Evolutionary conservation across 1,284 basidiomycete species (phyloP).

Genomic region (Limonomyces culmigenus): DNA sequence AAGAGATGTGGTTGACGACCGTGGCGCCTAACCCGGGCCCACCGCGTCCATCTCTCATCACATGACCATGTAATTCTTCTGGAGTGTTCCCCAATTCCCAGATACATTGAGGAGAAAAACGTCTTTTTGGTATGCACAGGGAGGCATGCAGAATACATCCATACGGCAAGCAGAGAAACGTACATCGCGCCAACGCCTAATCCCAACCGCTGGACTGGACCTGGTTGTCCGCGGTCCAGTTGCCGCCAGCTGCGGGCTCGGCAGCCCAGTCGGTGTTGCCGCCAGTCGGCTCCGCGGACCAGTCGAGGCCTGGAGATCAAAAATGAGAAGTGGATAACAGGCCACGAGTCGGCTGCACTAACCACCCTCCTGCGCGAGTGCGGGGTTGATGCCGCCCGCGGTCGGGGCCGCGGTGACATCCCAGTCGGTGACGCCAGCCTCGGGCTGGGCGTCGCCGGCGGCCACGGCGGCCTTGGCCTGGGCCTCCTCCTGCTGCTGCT

Average conservation of each 20-base stretch:
- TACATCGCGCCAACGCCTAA: too few relatives aligned
- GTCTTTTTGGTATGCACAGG: too few relatives aligned
- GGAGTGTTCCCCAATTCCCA: too few relatives aligned
- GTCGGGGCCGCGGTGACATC: constrained; percentile 55
- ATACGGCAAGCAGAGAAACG: constrained; percentile 9
- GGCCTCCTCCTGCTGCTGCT: constrained; percentile 86
- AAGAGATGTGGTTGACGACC: too few relatives aligned
- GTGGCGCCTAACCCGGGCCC: too few relatives aligned
- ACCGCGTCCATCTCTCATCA: too few relatives aligned
- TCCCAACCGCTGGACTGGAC: constrained; percentile 36
- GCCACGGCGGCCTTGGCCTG: constrained; percentile 60
- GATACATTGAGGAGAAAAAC: too few relatives aligned
- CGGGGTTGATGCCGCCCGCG: constrained; percentile 61
- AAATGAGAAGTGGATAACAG: constrained; percentile 4
- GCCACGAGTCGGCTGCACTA: constrained; percentile 11
- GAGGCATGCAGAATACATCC: too few relatives aligned
- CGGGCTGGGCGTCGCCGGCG: constrained; percentile 37
- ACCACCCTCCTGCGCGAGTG: constrained; percentile 54
- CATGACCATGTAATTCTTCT: too few relatives aligned
- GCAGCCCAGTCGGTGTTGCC: constrained; percentile 72
- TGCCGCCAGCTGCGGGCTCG: constrained; percentile 39
- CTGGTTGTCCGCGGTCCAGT: constrained; percentile 43
- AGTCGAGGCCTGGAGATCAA: constrained; percentile 53
- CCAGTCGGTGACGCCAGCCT: constrained; percentile 50
- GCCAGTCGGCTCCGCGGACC: constrained; percentile 53